phyloP scores from a whole-genome alignment of 1,139 yeast species.

The Zhuliangozyma blackwelliae region DNA sequence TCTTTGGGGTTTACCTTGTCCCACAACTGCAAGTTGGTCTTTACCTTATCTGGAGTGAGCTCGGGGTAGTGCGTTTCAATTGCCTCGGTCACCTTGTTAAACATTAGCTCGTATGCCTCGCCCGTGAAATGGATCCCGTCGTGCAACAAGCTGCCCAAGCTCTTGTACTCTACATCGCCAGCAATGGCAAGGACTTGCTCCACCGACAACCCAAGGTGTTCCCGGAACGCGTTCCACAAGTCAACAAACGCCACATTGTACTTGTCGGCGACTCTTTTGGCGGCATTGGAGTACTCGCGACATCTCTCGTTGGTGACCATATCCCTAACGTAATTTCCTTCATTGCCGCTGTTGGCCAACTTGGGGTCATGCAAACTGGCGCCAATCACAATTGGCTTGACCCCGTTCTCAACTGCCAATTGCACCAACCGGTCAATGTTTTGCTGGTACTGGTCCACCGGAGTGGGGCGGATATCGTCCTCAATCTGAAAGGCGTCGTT shows the following conservation, averaged over 20 bases:
- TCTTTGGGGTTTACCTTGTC: constrained; percentile 20
- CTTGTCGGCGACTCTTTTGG: constrained; percentile 41
- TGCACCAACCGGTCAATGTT: constrained; percentile 45
- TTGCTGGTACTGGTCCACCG: constrained; percentile 39
- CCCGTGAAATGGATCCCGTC: constrained; percentile 74
- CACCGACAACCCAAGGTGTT: constrained; percentile 14
- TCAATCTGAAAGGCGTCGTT: constrained; percentile 56
- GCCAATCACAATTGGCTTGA: constrained; percentile 54
- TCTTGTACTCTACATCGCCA: constrained; percentile 8
- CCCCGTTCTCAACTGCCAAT: constrained; percentile 31
- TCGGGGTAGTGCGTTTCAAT: constrained; percentile 48
- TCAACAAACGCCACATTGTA: constrained; percentile 49
- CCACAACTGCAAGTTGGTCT: constrained; percentile 34
- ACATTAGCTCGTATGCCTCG: constrained; percentile 54
- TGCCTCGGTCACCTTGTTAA: constrained; percentile 31
- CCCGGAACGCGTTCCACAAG: constrained; percentile 43
- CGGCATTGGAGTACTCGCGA: constrained; percentile 47
- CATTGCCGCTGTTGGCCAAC: constrained; percentile 4
- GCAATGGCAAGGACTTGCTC: constrained; percentile 12
- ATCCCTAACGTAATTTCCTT: constrained; percentile 9
- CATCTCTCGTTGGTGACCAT: constrained; percentile 25
- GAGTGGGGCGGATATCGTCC: constrained; percentile 57
- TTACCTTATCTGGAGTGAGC: constrained; percentile 32
- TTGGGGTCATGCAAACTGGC: constrained; percentile 55
- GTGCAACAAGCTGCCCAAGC: constrained; percentile 16